Conservation (phyloP, 257 asterid species). For the Ligustrum vulgare region DNA sequence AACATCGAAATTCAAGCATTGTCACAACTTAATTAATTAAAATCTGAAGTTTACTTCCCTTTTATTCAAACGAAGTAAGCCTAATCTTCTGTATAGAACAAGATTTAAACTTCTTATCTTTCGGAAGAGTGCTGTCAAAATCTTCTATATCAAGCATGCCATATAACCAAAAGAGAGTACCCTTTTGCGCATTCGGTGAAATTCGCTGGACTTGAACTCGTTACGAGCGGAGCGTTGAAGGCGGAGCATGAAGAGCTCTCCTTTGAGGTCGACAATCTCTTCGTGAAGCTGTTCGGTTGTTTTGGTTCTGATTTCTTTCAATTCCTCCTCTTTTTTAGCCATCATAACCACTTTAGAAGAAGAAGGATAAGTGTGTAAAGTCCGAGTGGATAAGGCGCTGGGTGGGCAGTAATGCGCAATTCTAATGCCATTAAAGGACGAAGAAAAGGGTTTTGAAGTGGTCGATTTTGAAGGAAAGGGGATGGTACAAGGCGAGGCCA, state of each 20-base stretch:
- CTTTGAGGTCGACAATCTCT: conserved; percentile 88
- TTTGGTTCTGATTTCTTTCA: conserved; percentile 76
- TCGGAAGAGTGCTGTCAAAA: too few species aligned
- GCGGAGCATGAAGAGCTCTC: conserved; percentile 87
- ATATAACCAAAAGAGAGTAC: conserved; percentile 32
- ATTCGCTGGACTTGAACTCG: conserved; percentile 37
- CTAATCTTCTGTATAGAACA: too few species aligned
- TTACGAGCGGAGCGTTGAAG: conserved; percentile 56
- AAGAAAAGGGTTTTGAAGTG: conserved; percentile 21
- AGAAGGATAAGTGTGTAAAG: conserved; percentile 22
- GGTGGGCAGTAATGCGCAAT: conserved; percentile 52
- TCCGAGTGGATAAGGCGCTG: conserved; percentile 12
- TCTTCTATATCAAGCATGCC: too few species aligned
- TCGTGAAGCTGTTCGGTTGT: conserved; percentile 77
- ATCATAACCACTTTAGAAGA: conserved; percentile 59
- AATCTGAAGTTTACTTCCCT: too few species aligned
- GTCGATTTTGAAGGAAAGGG: conserved; percentile 33
- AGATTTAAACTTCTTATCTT: too few species aligned
- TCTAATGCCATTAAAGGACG: conserved; percentile 70
- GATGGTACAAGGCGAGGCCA: conserved; percentile 50
- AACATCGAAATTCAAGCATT: neutral
- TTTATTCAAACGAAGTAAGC: too few species aligned
- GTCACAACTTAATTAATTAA: neutral
- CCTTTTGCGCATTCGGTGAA: conserved; percentile 82
- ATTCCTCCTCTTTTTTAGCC: conserved; percentile 75